Base-by-base conservation (phyloP, 1,284 basidiomycete genomes). In the Cutaneotrichosporon sp. region DNA sequence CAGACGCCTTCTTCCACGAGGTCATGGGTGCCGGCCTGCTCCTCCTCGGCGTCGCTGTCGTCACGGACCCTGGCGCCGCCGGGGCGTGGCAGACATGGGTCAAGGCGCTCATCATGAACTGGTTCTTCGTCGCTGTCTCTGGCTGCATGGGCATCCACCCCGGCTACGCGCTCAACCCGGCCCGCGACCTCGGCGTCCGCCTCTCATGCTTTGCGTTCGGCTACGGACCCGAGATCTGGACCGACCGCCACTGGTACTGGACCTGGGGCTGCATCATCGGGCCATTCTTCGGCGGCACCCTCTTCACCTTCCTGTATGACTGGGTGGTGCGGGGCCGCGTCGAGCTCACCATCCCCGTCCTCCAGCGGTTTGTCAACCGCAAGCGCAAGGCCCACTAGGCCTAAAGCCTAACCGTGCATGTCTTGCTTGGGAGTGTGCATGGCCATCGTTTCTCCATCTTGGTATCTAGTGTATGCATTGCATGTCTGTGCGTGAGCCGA, bases 111-210 rank as follows among this genome's bases (percentile, higher is more conserved):
- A 33, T 56, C 27, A 58, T 56, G 56, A 24, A 27, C 5, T 54
- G 45, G 56, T 33, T 53, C 49, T 52, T 62, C 24, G 24, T 52
- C n/a, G 62, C 38, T 43, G 49, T 63, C 14, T 46, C 18, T 10
- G 58, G 58, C 31, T 47, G 29, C 18, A 46, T 54, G 57, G 68
- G 67, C 24, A 59, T 62, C 38, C 43, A 66, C 55, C 58, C 65
- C 2, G 57, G 64, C 1, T 69, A 69, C 49, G 67, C 66, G 6
- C 66, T 73, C 57, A 75, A 75, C 47, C 68, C 70, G 3, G 71
- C 72, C 3, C 66, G 73, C 18, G 73, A 75, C 56, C 58, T 75
- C 22, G 73, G 73, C 0, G 70, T 71, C 14, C 66, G 72, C 6
- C 47, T 74, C 18, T 65, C 66, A 1, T 52, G 69, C 29, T 66